A percentile compares a stretch with the other conserved stretches of the same genome.
Conservation (phyloP, 495 filamentous ascomycete genomes). For the Podospora tetraspora region DNA sequence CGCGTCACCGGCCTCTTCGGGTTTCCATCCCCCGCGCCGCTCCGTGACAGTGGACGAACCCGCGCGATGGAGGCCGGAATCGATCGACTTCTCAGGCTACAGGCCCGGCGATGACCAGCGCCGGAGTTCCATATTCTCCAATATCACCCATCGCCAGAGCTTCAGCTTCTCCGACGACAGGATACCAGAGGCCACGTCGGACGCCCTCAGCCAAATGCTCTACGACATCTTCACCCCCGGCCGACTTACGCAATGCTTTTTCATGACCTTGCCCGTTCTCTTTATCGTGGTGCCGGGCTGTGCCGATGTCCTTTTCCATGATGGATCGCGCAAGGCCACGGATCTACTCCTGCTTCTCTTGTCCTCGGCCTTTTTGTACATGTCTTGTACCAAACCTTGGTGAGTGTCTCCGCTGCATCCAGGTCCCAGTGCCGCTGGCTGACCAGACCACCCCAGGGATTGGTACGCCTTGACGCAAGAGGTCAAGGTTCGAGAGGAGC, state of each 20-base stretch:
- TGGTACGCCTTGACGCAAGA: conserved; percentile 85
- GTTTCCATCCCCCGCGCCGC: conserved; percentile 29
- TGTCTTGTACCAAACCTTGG: conserved; percentile 90
- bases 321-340: conserved; percentile 76
- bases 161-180: conserved; percentile 70
- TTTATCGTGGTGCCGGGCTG: conserved; percentile 81
- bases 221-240: conserved; percentile 68
- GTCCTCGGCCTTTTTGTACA: conserved; percentile 83
- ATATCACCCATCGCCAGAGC: conserved; percentile 53
- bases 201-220: conserved; percentile 65
- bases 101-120: conserved; percentile 40
- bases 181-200: conserved; percentile 59
- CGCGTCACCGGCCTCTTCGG: conserved; percentile 19
- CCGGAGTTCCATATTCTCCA: conserved; percentile 61
- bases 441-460: conserved; percentile 50
- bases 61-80: conserved; percentile 7
- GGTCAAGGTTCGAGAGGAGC: conserved; percentile 44
- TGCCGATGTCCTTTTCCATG: conserved; percentile 76
- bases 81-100: conserved; percentile 15
- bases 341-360: conserved; percentile 76
- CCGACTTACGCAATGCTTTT: conserved; percentile 33
- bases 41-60: conserved; percentile 33
- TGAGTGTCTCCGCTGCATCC: conserved; percentile 29
- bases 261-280: conserved; percentile 71
- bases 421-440: conserved; percentile 1